Conservation (phyloP, 2,329 filamentous ascomycete genomes). For the Chaetomiaceae sp. region DNA sequence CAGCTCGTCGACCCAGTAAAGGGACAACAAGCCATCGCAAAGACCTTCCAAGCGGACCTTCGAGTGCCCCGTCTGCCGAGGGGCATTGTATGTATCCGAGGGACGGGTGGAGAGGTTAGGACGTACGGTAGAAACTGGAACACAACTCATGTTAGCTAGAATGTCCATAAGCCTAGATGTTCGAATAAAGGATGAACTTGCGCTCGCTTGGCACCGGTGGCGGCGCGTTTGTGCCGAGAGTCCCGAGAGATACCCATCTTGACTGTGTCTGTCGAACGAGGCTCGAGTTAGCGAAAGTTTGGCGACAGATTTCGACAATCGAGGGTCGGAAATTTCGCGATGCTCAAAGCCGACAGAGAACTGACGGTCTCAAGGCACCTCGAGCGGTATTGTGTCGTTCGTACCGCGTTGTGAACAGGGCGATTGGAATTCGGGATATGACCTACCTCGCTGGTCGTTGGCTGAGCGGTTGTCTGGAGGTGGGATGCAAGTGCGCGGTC, state of each 20-base stretch:
- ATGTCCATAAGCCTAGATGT: neutral
- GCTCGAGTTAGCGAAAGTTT: conserved; percentile 20
- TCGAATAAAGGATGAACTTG: conserved; percentile 14
- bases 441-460: conserved; percentile 26
- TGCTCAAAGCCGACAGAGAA: neutral
- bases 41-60: conserved; percentile 57
- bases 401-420: conserved; percentile 4
- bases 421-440: conserved; percentile 8
- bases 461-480: conserved; percentile 21
- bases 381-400: neutral
- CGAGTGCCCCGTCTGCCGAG: conserved; percentile 47
- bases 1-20: neutral
- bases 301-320: neutral
- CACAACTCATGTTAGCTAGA: conserved; percentile 18
- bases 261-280: conserved; percentile 55
- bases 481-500: conserved; percentile 15
- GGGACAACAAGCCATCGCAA: conserved; percentile 4
- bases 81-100: conserved; percentile 19
- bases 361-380: conserved; percentile 1
- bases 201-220: conserved; percentile 95
- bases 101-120: conserved; percentile 20
- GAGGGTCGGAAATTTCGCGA: conserved; percentile 5
- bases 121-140: conserved; percentile 67
- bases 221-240: conserved; percentile 99
- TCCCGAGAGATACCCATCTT: conserved; percentile 99